Base-by-base conservation (phyloP, 352 stramenopile species). In the Phytophthora palmivora region DNA sequence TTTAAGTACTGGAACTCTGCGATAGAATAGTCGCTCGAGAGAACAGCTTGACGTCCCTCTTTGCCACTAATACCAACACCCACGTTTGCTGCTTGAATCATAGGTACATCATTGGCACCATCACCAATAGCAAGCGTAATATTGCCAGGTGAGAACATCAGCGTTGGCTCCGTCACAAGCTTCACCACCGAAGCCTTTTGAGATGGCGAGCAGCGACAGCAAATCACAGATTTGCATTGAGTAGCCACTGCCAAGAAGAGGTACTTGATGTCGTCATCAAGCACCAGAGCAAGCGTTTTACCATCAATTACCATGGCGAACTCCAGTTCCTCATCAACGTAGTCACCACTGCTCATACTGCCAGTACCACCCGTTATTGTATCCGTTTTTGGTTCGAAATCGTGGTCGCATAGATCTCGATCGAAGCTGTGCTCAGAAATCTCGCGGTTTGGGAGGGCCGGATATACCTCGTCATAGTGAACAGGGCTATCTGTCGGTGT, bases 241-340 rank as follows among this genome's bases (percentile, higher is more conserved):
- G 84, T 94, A 19, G 88, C 85, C 12, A 96, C 87, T 10, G 93
- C 81, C 72, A 95, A 63, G 45, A 96, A 95, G 4, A 95, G 66
- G 37, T 96, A 95, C 58, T 96, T 95, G 50, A 95, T 94, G 58
- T 96, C 88, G 65, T 95, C 83, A 52, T 94, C 87, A 28, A 96
- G 69, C 28, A 94, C 76, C 21, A 96, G 61, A 16, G 84, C 81
- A 3, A 95, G 69, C 12, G 88, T 95, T 55, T 92, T 93, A 9
- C 88, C 88, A 55, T 96, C 88, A 48, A 96, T 96, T n/a, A 96
- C 88, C 87, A 96, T 94, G 12, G 87, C 88, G 54, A 94, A 95
- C 49, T 95, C 88, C 16, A 96, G 46, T 8, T 94, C 82, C 21
- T 94, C 87, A 16, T 94, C 84, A 4, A 87, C 56, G 14, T 69